Evolutionary conservation across 345 rosid species (phyloP).

Genomic region (Iberis pinnata): DNA sequence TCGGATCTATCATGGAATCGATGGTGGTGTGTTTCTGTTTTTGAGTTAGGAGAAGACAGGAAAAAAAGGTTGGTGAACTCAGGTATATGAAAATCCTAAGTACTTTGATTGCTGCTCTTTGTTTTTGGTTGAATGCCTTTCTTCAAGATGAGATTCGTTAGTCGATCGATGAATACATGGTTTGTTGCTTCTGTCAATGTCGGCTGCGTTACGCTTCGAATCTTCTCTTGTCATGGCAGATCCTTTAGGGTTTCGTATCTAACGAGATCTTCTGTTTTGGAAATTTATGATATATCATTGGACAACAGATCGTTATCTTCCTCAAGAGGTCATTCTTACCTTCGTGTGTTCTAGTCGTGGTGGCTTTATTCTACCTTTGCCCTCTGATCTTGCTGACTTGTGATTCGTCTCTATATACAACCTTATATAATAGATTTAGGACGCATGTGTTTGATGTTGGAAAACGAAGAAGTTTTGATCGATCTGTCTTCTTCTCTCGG

Average conservation of each 20-base stretch:
- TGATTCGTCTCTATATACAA: not conserved
- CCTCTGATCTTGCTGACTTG: not conserved
- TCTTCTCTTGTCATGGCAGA: slow-evolving; percentile 12
- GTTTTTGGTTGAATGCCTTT: slow-evolving; percentile 5
- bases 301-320: not conserved
- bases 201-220: not conserved
- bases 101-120: slow-evolving; percentile 32
- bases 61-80: slow-evolving; percentile 1
- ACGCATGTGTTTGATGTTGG: not conserved
- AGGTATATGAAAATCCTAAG: slow-evolving; percentile 36
- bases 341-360: not conserved
- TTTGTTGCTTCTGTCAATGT: no score
- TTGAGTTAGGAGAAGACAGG: not conserved
- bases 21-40: not conserved
- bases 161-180: no score
- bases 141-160: not conserved
- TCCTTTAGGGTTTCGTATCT: slow-evolving; percentile 12
- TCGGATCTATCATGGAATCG: not conserved
- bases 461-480: not conserved
- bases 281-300: not conserved
- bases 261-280: not conserved
- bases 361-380: not conserved
- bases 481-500: not conserved
- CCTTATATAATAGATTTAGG: slow-evolving; percentile 9
- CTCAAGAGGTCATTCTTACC: not conserved